These are phyloP conservation scores for Cydonia oblonga DNA, from an alignment of 331 rosid genomes.

Conservation along the genomic window DNA sequence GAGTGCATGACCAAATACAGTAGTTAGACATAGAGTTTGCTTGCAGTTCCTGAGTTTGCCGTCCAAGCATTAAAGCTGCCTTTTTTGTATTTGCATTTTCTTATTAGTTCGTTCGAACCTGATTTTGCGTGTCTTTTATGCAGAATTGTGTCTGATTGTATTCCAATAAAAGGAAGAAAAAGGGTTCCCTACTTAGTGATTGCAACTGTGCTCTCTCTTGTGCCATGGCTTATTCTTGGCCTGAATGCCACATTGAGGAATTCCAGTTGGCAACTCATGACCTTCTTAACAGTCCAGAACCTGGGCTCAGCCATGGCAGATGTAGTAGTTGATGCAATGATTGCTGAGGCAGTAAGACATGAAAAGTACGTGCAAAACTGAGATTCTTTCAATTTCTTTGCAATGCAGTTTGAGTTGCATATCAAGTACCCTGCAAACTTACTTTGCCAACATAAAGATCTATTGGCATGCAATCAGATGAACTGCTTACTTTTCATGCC, in stretches of 20 bases:
- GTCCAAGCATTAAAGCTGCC: neutral
- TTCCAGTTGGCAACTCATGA: constrained; percentile 57
- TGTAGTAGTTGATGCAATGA: constrained; percentile 89
- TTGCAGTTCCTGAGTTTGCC: neutral
- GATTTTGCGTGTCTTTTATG: constrained; percentile 16
- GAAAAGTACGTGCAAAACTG: constrained; percentile 40
- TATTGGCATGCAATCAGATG: neutral
- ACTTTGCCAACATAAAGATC: neutral
- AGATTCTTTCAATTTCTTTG: constrained; percentile 6
- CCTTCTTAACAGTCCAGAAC: constrained; percentile 63
- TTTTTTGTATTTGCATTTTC: constrained; percentile 1
- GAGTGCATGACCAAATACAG: neutral
- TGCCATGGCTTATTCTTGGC: constrained; percentile 71
- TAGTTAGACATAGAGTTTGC: neutral
- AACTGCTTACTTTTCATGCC: neutral
- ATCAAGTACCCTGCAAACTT: neutral
- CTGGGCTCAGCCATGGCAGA: constrained; percentile 90
- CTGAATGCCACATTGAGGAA: constrained; percentile 38
- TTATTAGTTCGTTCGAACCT: constrained; percentile 12
- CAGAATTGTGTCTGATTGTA: constrained; percentile 81
- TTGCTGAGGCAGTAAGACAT: constrained; percentile 74
- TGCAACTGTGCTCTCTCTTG: constrained; percentile 70
- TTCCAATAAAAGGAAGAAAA: constrained; percentile 73
- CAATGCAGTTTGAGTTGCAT: neutral
- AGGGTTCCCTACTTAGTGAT: constrained; percentile 72